Evolutionary conservation across 2,329 filamentous ascomycete genomes (phyloP).

Genomic region (Herpotrichia juniperi): DNA sequence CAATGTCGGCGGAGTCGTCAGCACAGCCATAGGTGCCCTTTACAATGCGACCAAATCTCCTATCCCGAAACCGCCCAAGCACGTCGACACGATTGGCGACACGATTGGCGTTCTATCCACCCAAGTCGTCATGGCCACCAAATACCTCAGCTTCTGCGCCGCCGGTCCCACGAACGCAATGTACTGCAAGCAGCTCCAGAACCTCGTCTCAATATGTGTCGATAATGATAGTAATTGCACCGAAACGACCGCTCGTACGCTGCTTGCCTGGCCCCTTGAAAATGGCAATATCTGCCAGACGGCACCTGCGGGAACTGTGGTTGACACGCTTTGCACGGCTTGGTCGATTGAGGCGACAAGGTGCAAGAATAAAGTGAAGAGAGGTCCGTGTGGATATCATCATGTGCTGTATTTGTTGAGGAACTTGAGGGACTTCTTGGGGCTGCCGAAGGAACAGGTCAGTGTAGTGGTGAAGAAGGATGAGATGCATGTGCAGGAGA

Average conservation of each 20-base stretch:
- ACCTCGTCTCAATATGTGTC: background rate
- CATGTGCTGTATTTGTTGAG: conserved; percentile 9
- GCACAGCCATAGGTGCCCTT: background rate
- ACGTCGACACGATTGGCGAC: conserved; percentile 3
- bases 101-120: background rate
- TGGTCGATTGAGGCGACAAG: background rate
- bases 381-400: conserved; percentile 4
- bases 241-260: background rate
- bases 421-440: background rate
- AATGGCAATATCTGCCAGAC: background rate
- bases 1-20: background rate
- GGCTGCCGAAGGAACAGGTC: background rate
- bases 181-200: background rate
- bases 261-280: background rate
- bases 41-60: background rate
- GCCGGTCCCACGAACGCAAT: background rate
- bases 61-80: background rate
- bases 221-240: conserved; percentile 1
- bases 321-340: background rate
- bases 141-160: background rate
- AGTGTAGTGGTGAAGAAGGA: background rate
- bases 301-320: background rate
- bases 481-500: too few species aligned
- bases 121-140: background rate
- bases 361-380: conserved; percentile 4